Conservation (phyloP, 176 grass and related monocot genomes). For the Carex littledalei region DNA sequence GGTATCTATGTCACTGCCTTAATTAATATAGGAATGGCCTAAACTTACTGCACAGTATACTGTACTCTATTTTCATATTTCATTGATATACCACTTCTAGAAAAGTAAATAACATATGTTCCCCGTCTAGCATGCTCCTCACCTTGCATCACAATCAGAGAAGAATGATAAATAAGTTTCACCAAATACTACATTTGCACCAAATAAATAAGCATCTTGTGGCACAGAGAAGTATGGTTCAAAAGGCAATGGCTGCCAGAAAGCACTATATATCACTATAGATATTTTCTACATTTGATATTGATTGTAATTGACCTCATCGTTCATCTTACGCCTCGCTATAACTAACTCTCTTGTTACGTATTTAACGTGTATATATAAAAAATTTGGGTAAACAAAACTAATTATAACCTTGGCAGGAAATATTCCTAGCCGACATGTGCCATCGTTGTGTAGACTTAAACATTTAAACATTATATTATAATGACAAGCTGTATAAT, state of each 20-base stretch:
- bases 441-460: neutral
- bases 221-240: too few species aligned
- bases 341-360: neutral
- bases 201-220: too few species aligned
- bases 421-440: neutral
- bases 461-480: neutral
- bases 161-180: too few species aligned
- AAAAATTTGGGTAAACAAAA: neutral
- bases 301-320: neutral
- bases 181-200: too few species aligned
- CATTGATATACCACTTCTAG: too few species aligned
- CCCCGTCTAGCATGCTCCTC: too few species aligned
- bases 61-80: too few species aligned
- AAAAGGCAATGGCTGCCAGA: neutral
- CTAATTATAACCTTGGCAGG: neutral
- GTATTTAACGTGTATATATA: neutral
- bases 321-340: neutral
- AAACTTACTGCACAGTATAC: too few species aligned
- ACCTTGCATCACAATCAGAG: too few species aligned
- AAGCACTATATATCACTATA: neutral
- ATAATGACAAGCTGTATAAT: neutral
- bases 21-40: too few species aligned
- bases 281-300: neutral
- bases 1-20: too few species aligned
- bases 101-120: too few species aligned